Percentiles rank a stretch among this genome's conserved stretches.
Conservation (phyloP, 495 filamentous ascomycete genomes). For the Penicillium chermesinum region DNA sequence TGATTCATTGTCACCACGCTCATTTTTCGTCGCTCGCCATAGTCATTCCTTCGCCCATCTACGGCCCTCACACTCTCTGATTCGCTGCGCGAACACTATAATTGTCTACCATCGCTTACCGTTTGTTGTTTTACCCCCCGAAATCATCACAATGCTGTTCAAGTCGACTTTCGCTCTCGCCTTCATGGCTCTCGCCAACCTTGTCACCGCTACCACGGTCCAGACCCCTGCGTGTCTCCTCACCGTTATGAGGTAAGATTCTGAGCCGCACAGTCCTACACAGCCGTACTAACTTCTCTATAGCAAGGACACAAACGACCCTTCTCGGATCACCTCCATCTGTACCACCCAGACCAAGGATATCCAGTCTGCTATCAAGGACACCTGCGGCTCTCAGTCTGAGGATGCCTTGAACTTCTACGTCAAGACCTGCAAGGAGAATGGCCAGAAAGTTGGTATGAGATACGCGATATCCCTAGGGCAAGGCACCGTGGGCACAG, state of each 20-base stretch:
- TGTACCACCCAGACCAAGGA: slow-evolving; percentile 25
- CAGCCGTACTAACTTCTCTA: slow-evolving; percentile 14
- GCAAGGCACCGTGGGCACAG: neutral
- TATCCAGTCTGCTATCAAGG: slow-evolving; percentile 25
- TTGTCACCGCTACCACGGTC: slow-evolving; percentile 25
- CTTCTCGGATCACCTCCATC: slow-evolving; percentile 25
- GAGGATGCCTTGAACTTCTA: slow-evolving; percentile 30
- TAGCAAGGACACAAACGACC: slow-evolving; percentile 19
- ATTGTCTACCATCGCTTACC: slow-evolving; percentile 7
- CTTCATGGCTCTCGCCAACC: slow-evolving; percentile 32
- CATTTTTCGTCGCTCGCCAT: slow-evolving; percentile 9
- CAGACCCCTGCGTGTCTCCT: slow-evolving; percentile 33
- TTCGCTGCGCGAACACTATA: slow-evolving; percentile 25
- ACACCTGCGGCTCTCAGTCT: slow-evolving; percentile 25
- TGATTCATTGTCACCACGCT: slow-evolving; percentile 24
- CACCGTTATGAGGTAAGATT: slow-evolving; percentile 32
- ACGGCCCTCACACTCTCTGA: slow-evolving; percentile 19
- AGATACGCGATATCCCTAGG: slow-evolving; percentile 9
- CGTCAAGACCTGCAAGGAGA: slow-evolving; percentile 24
- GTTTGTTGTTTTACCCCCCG: slow-evolving; percentile 7
- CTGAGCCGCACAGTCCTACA: neutral
- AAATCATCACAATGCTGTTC: slow-evolving; percentile 31
- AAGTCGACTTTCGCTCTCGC: slow-evolving; percentile 30
- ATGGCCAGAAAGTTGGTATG: slow-evolving; percentile 36
- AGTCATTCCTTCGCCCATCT: slow-evolving; percentile 22